Evolutionary conservation across 805 yeast genomes (phyloP).

Genomic region (Candida krabiensis): DNA sequence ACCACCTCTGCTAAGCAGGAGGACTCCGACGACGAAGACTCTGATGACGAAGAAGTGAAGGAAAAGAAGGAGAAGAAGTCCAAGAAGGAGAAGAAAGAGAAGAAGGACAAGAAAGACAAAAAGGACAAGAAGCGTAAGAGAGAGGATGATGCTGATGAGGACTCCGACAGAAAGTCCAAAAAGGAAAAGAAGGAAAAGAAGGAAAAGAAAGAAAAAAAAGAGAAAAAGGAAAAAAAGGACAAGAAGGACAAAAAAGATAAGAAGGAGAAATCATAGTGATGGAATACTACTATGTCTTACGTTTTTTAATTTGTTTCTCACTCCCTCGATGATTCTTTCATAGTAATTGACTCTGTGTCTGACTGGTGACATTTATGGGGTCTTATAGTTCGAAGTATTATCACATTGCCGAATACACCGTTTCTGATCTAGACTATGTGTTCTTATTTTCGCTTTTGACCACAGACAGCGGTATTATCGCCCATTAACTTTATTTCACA

Average conservation of each 20-base stretch:
- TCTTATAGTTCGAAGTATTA: too few relatives aligned
- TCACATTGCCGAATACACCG: too few relatives aligned
- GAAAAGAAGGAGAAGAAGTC: constrained; percentile 18
- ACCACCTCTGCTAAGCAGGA: constrained; percentile 42
- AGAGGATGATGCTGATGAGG: constrained; percentile 22
- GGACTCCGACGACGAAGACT: constrained; percentile 31
- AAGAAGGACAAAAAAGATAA: constrained; percentile 31
- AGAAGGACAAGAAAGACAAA: constrained; percentile 23
- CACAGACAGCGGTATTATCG: too few relatives aligned
- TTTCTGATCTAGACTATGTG: too few relatives aligned
- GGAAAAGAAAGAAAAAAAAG: constrained; percentile 20
- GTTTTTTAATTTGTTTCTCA: constrained; percentile 1
- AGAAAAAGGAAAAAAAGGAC: constrained; percentile 20
- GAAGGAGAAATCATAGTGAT: constrained; percentile 16
- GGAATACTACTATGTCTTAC: background rate
- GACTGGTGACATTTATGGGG: too few relatives aligned
- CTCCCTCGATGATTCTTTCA: too few relatives aligned
- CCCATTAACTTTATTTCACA: too few relatives aligned
- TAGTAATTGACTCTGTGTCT: too few relatives aligned
- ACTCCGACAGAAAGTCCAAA: constrained; percentile 18
- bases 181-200: constrained; percentile 23
- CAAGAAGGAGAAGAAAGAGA: constrained; percentile 21
- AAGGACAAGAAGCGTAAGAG: constrained; percentile 24
- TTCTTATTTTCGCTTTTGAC: too few relatives aligned
- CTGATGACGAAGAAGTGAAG: constrained; percentile 27